Conservation (phyloP, 441 rosid genomes). For the Euphorbia schlechtendalii region DNA sequence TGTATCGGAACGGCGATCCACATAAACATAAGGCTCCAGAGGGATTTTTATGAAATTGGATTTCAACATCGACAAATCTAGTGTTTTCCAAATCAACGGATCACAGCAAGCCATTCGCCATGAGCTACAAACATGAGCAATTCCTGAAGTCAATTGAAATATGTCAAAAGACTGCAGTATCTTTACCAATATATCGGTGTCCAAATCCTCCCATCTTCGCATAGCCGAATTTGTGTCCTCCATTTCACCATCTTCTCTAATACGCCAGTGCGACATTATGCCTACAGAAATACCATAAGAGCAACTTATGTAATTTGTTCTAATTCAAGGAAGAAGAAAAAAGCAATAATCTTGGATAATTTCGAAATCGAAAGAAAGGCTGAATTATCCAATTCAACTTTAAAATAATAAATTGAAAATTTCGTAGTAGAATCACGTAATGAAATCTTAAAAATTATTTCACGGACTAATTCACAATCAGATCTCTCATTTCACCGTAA, state of each 20-base stretch:
- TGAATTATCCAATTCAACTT: not conserved
- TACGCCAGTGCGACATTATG: constrained; percentile 20
- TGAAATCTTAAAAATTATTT: not conserved
- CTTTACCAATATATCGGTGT: constrained; percentile 58
- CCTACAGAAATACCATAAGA: constrained; percentile 18
- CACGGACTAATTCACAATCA: not conserved
- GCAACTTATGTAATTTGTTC: not conserved
- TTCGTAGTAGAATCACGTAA: not conserved
- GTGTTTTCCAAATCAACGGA: constrained; percentile 74
- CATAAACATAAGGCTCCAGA: constrained; percentile 67
- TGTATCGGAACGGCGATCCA: constrained; percentile 48
- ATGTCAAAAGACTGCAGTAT: constrained; percentile 54
- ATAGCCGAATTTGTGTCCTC: constrained; percentile 34
- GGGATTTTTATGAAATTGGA: constrained; percentile 72
- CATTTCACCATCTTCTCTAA: constrained; percentile 25
- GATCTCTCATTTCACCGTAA: constrained; percentile 1
- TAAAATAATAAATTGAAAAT: not conserved
- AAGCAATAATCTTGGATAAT: not conserved
- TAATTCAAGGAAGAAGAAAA: not conserved
- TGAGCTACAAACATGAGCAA: constrained; percentile 67
- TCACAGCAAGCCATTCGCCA: constrained; percentile 78
- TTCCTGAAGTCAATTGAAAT: constrained; percentile 50
- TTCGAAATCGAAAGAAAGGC: not conserved
- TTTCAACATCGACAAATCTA: constrained; percentile 60
- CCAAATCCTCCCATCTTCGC: constrained; percentile 81